Evolutionary conservation across 2,329 filamentous ascomycete genomes (phyloP), one percentile per base, ranked within the genome.

Genomic region (Bertia moriformis): DNA sequence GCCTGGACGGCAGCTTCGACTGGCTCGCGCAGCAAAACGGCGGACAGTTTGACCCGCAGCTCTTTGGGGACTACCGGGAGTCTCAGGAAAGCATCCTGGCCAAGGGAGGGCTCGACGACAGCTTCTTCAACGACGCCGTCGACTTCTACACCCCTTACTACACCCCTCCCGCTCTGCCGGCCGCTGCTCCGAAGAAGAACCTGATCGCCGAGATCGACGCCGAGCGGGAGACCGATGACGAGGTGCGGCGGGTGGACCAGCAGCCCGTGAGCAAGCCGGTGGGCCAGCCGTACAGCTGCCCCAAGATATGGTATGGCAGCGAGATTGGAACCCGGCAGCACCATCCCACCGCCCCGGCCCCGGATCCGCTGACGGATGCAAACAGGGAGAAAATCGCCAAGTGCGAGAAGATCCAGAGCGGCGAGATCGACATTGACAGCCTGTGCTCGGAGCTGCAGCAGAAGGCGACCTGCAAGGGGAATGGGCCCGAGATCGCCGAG

Each of bases 391-490:
- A 85, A 61, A 61, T 95, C 17, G 85, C 93, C 62, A 75, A 72
- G 24, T 93, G 87, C 57, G 79, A 86, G 43, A 87, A 83, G 55
- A 91, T 93, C 49, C 83, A 88, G 53, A 83, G 75, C 42, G 88
- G 88, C 49, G 88, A 93, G 49, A 86, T 96, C 46, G 91, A 98
- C 48, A 81, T 98, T 38, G 91, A 98, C 53, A 78, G 81, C 22
- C 71, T 98, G 18, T 98, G 91, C 62, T 83, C 82, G 3, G 88
- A 98, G 55, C 73, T 98, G 13, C 84, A 89, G 46, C 84, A 88
- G 56, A 98, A 98, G 64, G 91, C 91, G 42, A 91, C 89, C 54
- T 98, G 91, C 58, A 93, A 87, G 0, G 84, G 93, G 48, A 81
- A 71, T 14, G 89, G 91, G 14, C 85, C 93, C 12, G 85, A 94